Conservation (phyloP, 345 rosid genomes). For the Excoecaria cochinchinensis region DNA sequence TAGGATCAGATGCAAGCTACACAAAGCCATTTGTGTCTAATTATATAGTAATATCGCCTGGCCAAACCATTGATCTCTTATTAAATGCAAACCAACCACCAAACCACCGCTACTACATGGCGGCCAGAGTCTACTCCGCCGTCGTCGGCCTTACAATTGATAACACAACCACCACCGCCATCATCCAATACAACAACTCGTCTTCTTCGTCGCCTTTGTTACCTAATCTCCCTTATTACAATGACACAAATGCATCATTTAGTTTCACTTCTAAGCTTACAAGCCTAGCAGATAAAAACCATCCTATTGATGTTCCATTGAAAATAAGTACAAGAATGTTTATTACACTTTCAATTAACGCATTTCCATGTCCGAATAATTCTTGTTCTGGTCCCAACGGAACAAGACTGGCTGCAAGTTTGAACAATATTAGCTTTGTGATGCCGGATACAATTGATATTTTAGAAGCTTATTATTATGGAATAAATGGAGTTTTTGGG, state of each 20-base stretch:
- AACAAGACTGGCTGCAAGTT: slow-evolving; percentile 7
- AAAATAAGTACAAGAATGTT: not conserved
- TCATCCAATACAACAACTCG: slow-evolving; percentile 38
- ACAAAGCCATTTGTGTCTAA: slow-evolving; percentile 34
- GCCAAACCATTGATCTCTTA: slow-evolving; percentile 38
- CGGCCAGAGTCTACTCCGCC: not conserved
- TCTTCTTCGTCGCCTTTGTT: not conserved
- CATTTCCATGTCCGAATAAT: not conserved
- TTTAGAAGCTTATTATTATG: slow-evolving; percentile 18
- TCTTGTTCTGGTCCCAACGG: slow-evolving; percentile 13
- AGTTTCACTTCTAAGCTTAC: not conserved
- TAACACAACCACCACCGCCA: slow-evolving; percentile 25
- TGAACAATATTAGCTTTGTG: slow-evolving; percentile 20
- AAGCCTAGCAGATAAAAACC: slow-evolving; percentile 3
- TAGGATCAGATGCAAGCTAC: slow-evolving; percentile 48
- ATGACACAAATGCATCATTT: not conserved
- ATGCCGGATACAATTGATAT: not conserved
- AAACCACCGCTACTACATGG: slow-evolving; percentile 15
- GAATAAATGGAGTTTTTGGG: slow-evolving; percentile 8
- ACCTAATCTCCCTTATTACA: slow-evolving; percentile 13
- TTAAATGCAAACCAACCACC: slow-evolving; percentile 23
- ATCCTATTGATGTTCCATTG: slow-evolving; percentile 11
- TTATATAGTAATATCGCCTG: slow-evolving; percentile 25
- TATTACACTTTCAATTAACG: not conserved
- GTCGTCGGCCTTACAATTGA: not conserved